A percentile compares a stretch with the other conserved stretches of the same genome.
phyloP scores from a whole-genome alignment of 495 filamentous ascomycete genomes.

The Cryomyces antarcticus region DNA sequence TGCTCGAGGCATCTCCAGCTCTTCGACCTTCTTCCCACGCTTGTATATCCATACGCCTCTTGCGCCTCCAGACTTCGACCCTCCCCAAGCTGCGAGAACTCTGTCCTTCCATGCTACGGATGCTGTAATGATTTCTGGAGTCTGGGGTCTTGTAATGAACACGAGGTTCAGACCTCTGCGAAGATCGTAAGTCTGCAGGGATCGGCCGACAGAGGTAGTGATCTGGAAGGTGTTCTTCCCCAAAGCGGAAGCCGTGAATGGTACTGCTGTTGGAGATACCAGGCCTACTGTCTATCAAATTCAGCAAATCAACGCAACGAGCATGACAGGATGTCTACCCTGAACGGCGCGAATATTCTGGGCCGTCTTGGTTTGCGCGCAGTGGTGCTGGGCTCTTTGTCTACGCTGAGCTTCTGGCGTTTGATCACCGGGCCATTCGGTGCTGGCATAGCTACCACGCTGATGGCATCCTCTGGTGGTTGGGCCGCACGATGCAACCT shows the following conservation, averaged over 20 bases:
- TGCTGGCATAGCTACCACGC: background rate
- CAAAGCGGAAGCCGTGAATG: constrained; percentile 70
- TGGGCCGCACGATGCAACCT: too few species aligned
- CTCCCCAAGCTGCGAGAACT: constrained; percentile 72
- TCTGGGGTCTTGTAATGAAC: constrained; percentile 79
- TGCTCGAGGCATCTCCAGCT: constrained; percentile 42
- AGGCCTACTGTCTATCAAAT: constrained; percentile 60
- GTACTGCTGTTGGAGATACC: constrained; percentile 72
- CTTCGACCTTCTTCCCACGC: constrained; percentile 67
- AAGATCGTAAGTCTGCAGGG: constrained; percentile 86
- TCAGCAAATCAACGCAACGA: background rate
- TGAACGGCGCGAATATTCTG: constrained; percentile 74
- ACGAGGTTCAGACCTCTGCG: constrained; percentile 72
- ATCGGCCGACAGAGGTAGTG: constrained; percentile 77
- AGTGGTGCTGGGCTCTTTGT: constrained; percentile 50
- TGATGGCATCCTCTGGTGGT: background rate
- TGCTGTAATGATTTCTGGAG: constrained; percentile 66
- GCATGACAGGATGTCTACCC: constrained; percentile 27
- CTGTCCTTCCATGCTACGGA: constrained; percentile 74
- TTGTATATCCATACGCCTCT: constrained; percentile 86
- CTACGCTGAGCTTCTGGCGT: constrained; percentile 55
- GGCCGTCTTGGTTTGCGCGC: constrained; percentile 22
- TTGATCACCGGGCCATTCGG: constrained; percentile 10
- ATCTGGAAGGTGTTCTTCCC: constrained; percentile 93
- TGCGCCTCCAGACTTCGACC: constrained; percentile 22